Base-by-base conservation (phyloP, 352 stramenopile species). In the Elongisporangium prolatum region DNA sequence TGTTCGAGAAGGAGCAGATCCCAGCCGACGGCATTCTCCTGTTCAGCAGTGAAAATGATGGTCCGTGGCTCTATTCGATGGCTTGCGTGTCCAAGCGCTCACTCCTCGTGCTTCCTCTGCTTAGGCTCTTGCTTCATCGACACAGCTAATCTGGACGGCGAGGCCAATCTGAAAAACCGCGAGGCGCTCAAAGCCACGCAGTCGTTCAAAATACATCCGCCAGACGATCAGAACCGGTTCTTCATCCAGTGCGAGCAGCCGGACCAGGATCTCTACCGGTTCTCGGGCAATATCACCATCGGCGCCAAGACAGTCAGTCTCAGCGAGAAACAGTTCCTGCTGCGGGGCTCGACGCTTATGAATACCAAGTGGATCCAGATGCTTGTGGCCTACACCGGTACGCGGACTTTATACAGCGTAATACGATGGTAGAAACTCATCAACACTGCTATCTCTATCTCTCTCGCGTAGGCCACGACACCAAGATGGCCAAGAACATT, bases 21-120 rank as follows among this genome's bases (percentile, higher is more conserved):
- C 93, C 95, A 3, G 93, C 94, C 0, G 95, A 98, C 65, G 74
- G 97, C 7, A 78, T 98, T 6, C 69, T 98, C 25, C 68, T 98
- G 2, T 75, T 86, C 1, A 91, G 82, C 50, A 89, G 72, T 44
- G 87, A 97, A 57, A 74, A 89, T 6, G 77, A 94, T 22, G 93
- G 78, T 86, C 54, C 21, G 28, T 21, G 13, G 11, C 9, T 25
- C 20, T 3, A 57, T 5, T 37, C n/a, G 14, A 34, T 3, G 7
- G 24, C 9, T 40, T 9, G 9, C 9, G 28, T 40, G 14, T 40
- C 28, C 28, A 40, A 9, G 7, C 24, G 7, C 16, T 60, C 21
- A 54, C 52, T 49, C 59, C n/a, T n/a, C n/a, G n/a, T n/a, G n/a
- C n/a, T 44, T 10, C 44, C 59, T 9, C 17, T 61, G 28, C 8